phyloP scores from a whole-genome alignment of 331 rosid species.

The Acacia concinna region DNA sequence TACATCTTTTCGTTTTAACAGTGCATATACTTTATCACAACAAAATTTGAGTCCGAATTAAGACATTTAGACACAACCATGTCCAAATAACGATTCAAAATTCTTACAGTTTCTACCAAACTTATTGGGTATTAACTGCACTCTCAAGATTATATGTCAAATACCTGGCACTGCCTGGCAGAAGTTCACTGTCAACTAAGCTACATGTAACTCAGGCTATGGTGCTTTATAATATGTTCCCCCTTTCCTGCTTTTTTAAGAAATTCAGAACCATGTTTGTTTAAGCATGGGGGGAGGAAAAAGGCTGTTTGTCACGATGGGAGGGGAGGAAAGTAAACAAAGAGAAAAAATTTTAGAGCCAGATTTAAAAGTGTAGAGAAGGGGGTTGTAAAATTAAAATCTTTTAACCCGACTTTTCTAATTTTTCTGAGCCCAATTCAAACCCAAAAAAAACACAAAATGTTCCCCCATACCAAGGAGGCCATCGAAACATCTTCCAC shows the following conservation, averaged over 20 bases:
- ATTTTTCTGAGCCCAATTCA: too few species aligned
- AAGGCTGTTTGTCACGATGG: neutral
- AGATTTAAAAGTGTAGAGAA: too few species aligned
- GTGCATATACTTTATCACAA: neutral
- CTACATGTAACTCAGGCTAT: neutral
- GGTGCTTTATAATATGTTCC: neutral
- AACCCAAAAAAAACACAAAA: too few species aligned
- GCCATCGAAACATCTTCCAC: constrained; percentile 6
- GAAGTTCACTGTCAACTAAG: neutral
- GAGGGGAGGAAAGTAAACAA: too few species aligned
- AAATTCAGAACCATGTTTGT: neutral
- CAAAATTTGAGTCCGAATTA: neutral
- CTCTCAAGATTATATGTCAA: neutral
- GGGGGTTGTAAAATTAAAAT: too few species aligned
- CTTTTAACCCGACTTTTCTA: too few species aligned
- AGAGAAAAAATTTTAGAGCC: too few species aligned
- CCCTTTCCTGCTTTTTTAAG: neutral
- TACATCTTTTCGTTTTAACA: neutral
- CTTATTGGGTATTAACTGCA: neutral
- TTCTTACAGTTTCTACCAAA: neutral
- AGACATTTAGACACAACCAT: neutral
- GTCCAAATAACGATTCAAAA: neutral
- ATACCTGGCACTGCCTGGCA: neutral
- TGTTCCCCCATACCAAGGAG: too few species aligned
- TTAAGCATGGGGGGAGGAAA: neutral